phyloP scores from a whole-genome alignment of 2,329 filamentous ascomycete species.

The Plectosphaerella sp. region DNA sequence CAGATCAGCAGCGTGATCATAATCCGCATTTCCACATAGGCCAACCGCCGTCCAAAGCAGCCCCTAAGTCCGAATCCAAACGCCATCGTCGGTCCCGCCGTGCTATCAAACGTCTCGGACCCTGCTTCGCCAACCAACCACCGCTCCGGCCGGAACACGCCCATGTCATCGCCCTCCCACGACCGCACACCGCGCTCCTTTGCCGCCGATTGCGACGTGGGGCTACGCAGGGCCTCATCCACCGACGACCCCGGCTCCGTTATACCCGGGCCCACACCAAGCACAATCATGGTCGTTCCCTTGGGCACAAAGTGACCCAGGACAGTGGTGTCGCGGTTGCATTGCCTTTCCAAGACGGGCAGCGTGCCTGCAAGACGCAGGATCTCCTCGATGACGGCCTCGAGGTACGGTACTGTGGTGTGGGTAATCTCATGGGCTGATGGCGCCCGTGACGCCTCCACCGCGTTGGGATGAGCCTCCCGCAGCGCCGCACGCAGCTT shows the following conservation, averaged over 20 bases:
- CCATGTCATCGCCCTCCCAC: constrained; percentile 26
- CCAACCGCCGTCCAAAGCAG: constrained; percentile 33
- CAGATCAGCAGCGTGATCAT: constrained; percentile 29
- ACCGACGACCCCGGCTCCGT: constrained; percentile 19
- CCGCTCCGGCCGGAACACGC: constrained; percentile 28
- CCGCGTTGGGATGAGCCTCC: constrained; percentile 8
- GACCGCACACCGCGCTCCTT: constrained; percentile 16
- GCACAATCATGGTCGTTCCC: constrained; percentile 24
- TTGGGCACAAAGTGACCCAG: constrained; percentile 26
- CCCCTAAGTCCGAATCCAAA: constrained; percentile 31
- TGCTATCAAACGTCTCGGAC: constrained; percentile 19
- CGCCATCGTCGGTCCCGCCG: constrained; percentile 27
- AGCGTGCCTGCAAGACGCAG: constrained; percentile 24
- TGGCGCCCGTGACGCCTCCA: constrained; percentile 17
- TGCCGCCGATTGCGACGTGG: constrained; percentile 13
- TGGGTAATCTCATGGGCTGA: constrained; percentile 21
- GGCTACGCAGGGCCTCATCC: constrained; percentile 20
- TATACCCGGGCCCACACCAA: constrained; percentile 21
- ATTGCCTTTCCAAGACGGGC: constrained; percentile 21
- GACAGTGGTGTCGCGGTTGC: constrained; percentile 25
- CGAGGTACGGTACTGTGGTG: constrained; percentile 25
- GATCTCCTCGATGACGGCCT: constrained; percentile 31
- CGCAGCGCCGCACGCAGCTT: constrained; percentile 5
- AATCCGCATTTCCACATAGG: constrained; percentile 28
- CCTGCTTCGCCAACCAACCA: constrained; percentile 23